Evolutionary conservation across 148 eudicot genomes (phyloP).

Genomic region (Tetragonia tetragonoides): DNA sequence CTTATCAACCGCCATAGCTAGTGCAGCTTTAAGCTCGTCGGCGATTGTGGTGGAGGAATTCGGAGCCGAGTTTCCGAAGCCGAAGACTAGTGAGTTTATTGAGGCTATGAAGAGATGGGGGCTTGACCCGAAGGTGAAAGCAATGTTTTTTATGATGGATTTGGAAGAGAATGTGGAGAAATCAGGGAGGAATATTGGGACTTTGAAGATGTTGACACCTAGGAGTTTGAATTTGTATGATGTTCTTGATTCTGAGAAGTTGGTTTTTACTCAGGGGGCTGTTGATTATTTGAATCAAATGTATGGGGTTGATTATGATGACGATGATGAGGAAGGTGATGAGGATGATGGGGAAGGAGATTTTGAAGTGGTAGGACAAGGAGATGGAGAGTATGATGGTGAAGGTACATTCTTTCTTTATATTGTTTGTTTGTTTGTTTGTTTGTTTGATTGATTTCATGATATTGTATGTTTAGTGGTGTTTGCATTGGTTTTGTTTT

Average conservation of each 20-base stretch:
- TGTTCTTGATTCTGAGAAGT: constrained; percentile 71
- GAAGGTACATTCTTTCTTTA: constrained; percentile 21
- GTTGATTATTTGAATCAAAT: constrained; percentile 81
- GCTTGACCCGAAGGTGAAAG: constrained; percentile 69
- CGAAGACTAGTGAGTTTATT: constrained; percentile 87
- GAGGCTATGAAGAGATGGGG: constrained; percentile 80
- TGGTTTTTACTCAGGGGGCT: constrained; percentile 60
- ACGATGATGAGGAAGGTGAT: constrained; percentile 41
- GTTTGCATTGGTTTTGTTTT: neutral
- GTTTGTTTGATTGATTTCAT: neutral
- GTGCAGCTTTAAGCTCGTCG: constrained; percentile 44
- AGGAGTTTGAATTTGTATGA: constrained; percentile 85
- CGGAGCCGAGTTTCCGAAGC: constrained; percentile 60
- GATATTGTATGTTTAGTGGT: neutral
- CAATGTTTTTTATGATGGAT: constrained; percentile 66
- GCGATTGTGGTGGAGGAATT: constrained; percentile 76
- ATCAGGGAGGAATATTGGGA: constrained; percentile 86
- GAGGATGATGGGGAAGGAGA: constrained; percentile 40
- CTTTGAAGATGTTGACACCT: constrained; percentile 81
- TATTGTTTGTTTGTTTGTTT: too few relatives aligned
- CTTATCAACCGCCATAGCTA: constrained; percentile 66
- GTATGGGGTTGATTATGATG: constrained; percentile 62
- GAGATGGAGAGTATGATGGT: constrained; percentile 2
- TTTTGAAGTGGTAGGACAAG: constrained; percentile 30
- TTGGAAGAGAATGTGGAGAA: constrained; percentile 66